Evolutionary conservation across 305 asterid genomes (phyloP).

Genomic region (Coffea humblotiana): DNA sequence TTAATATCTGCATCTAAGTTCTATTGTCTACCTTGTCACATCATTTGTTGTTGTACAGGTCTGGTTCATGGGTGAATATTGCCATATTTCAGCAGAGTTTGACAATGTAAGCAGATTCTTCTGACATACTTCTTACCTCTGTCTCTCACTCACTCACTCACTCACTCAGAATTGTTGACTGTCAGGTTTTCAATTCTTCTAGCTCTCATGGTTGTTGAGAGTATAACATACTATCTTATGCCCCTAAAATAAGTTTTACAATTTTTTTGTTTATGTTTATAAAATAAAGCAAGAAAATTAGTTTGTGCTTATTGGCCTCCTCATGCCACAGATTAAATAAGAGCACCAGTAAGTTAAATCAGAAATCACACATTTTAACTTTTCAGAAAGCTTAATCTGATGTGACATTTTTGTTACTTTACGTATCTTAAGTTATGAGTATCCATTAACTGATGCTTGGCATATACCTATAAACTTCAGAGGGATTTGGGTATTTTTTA

Average conservation of each 20-base stretch:
- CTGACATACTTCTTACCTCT: background rate
- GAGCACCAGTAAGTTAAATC: background rate
- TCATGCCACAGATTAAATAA: background rate
- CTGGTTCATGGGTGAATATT: constrained; percentile 98
- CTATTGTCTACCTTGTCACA: background rate
- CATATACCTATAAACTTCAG: background rate
- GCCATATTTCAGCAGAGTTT: constrained; percentile 87
- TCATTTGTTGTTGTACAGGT: constrained; percentile 48
- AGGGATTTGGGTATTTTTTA: background rate
- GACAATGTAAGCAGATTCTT: constrained; percentile 67
- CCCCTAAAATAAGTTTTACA: background rate
- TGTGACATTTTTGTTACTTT: background rate
- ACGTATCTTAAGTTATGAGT: background rate
- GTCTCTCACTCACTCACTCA: constrained; percentile 4
- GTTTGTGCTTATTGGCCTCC: background rate
- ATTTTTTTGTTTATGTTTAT: background rate
- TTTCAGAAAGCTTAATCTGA: background rate
- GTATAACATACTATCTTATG: constrained; percentile 1
- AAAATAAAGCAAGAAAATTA: background rate
- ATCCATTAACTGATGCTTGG: background rate
- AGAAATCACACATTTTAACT: background rate
- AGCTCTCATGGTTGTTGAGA: background rate
- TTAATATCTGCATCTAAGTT: background rate
- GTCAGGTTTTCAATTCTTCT: background rate
- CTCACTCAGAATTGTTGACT: background rate